Base-by-base conservation (phyloP, 768 basidiomycete genomes). In the Austroboletus festivus region DNA sequence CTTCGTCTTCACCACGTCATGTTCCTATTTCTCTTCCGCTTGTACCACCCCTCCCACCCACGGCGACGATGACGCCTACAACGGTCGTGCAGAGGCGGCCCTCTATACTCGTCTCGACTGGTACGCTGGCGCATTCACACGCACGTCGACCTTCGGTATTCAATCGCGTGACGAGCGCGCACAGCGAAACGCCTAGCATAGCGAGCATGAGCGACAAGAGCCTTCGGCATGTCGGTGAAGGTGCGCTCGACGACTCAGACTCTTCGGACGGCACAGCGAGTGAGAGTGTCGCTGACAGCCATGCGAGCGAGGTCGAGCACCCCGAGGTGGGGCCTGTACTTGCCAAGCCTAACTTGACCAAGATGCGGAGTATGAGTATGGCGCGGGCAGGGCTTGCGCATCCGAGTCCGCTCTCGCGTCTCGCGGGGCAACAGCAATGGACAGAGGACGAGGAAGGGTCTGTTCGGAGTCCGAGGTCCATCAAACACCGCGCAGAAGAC, bases 181-280 rank as follows among this genome's bases (percentile, higher is more conserved):
- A 58, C 28, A 68, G 65, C 43, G 71, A 71, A 28, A 69, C 56
- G 39, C 62, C 64, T 3, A 70, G 64, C 37, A 61, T 48, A 3
- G 64, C 67, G n/a, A 56, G 58, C 31, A 70, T 71, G 12, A 72
- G 71, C 52, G 71, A 74, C 44, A 64, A 64, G 45, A 86, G 78
- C 50, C 67, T 80, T 26, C 71, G 79, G 2, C 82, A 88, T 56
- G 79, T 84, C 11, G 88, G 88, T 4, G 89, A 89, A 58, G 86
- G 88, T 22, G 85, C 83, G 1, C 66, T 91, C 4, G 84, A 86
- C 49, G 86, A 89, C 58, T 89, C 86, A 0, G 87, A 89, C 67
- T 86, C 86, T 1, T 78, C 77, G 2, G 75, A 69, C 12, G 44
- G 49, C 5, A 53, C 42, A 13, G 57, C 40, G 34, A 53, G 61